Evolutionary conservation across 768 basidiomycete species (phyloP), one percentile per base, ranked within the genome.

Genomic region (Collybia sordida): DNA sequence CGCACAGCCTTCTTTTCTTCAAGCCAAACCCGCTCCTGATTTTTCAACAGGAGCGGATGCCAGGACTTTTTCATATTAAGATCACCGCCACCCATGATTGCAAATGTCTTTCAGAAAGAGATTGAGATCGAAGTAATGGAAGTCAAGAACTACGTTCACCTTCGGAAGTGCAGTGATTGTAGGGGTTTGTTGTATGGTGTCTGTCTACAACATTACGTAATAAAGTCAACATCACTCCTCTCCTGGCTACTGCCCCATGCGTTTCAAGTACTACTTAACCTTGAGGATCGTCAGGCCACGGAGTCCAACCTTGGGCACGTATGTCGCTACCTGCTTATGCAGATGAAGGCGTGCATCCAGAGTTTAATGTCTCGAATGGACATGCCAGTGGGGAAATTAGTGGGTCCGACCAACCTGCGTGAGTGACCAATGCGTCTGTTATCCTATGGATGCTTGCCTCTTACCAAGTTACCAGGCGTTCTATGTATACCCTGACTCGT

Each of bases 61-160:
- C 95, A 98, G 56, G 92, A 94, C 81, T 97, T 96, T 73, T 91
- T 97, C 95, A 98, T 98, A 65, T 98, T 98, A 66, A 98, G 79
- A 70, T 98, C 95, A 53, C 90, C 95, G 51, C 95, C 94, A 83
- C 95, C 95, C 95, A 98, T 98, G 62, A 88, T 97, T 79, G 60
- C 59, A 63, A 48, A 53, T 44, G 64, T 61, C 49, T 37, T 49
- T 22, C 21, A 50, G 36, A 22, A 12, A 31, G 51, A 40, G n/a
- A 50, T 31, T 22, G 19, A 27, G 49, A 47, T 31, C 11, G 31
- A 37, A 25, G 42, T 52, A 40, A 36, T 34, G 42, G 35, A 24
- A 36, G 39, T 44, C 39, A 27, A 27, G n/a, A n/a, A n/a, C n/a
- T n/a, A 42, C 18, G 15, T 36, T n/a, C 31, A 24, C 14, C 19